Evolutionary conservation across 2,329 filamentous ascomycete species (phyloP).

Genomic region (Amauroascus verrucosus): DNA sequence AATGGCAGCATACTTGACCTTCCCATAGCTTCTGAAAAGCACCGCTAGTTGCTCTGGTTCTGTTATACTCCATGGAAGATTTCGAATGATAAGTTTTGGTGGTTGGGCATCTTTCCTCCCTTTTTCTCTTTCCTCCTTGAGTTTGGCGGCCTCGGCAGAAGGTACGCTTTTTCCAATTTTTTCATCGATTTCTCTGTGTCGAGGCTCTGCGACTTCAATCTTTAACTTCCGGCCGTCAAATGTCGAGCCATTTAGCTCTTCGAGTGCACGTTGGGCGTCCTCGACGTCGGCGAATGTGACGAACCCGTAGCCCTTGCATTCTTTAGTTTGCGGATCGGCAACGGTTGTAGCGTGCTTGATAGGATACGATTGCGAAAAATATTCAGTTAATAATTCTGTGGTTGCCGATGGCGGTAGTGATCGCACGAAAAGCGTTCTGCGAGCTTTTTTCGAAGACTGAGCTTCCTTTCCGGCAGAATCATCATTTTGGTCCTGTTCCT

Average conservation of each 20-base stretch:
- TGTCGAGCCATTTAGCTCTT: slow-evolving; percentile 66
- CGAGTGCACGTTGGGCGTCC: slow-evolving; percentile 70
- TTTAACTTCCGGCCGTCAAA: slow-evolving; percentile 73
- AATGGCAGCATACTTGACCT: slow-evolving; percentile 76
- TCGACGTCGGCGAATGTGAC: slow-evolving; percentile 93
- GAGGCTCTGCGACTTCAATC: slow-evolving; percentile 77
- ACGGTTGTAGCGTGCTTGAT: slow-evolving; percentile 96
- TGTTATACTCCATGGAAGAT: slow-evolving; percentile 93
- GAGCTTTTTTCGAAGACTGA: slow-evolving; percentile 15
- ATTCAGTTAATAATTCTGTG: slow-evolving; percentile 68
- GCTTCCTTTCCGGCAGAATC: slow-evolving; percentile 17
- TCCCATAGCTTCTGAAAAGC: slow-evolving; percentile 79
- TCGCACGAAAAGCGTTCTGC: slow-evolving; percentile 77
- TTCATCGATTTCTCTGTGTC: slow-evolving; percentile 57
- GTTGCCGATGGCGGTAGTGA: slow-evolving; percentile 70
- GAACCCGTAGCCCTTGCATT: slow-evolving; percentile 87
- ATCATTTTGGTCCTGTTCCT: slow-evolving; percentile 21
- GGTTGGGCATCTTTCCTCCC: slow-evolving; percentile 51
- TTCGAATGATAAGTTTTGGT: slow-evolving; percentile 77
- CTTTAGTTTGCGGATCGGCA: slow-evolving; percentile 70
- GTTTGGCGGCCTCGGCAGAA: slow-evolving; percentile 29
- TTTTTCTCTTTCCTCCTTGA: slow-evolving; percentile 43
- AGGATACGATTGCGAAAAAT: slow-evolving; percentile 89
- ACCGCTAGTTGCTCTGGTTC: slow-evolving; percentile 66
- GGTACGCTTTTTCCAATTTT: slow-evolving; percentile 35